Conservation (phyloP, 352 stramenopile genomes). For the Phytophthora nicotianae region DNA sequence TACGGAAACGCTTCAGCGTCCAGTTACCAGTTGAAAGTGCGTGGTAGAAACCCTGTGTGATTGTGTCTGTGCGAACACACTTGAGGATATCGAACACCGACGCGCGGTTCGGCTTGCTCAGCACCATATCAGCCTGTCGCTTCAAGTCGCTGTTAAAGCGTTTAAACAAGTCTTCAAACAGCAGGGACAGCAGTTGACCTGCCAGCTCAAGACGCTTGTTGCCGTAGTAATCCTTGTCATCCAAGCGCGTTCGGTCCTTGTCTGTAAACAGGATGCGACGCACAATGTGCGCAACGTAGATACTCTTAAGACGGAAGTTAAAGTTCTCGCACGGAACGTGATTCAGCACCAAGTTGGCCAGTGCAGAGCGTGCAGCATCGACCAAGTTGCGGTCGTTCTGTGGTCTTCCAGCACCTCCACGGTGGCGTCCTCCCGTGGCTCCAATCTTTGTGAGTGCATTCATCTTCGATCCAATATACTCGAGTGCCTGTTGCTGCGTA, state of each 20-base stretch:
- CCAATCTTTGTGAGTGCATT: conserved; percentile 71
- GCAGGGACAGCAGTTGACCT: conserved; percentile 96
- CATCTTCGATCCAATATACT: conserved; percentile 98
- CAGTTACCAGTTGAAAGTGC: conserved; percentile 95
- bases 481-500: conserved; percentile 94
- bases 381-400: conserved; percentile 72
- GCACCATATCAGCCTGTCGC: conserved; percentile 96
- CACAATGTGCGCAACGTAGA: conserved; percentile 98
- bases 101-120: conserved; percentile 98
- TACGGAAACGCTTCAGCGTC: conserved; percentile 99
- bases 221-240: conserved; percentile 99
- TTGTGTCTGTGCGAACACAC: conserved; percentile 97
- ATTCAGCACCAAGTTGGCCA: conserved; percentile 98
- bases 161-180: conserved; percentile 99
- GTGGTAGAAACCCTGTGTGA: conserved; percentile 95
- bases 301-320: conserved; percentile 97
- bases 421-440: conserved; percentile 44
- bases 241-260: conserved; percentile 89
- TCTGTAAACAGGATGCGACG: conserved; percentile 90
- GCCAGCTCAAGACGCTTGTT: conserved; percentile 99
- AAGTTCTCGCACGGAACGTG: conserved; percentile 98
- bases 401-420: conserved; percentile 33
- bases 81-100: conserved; percentile 99
- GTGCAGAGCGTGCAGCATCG: conserved; percentile 96
- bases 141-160: conserved; percentile 99